A percentile compares a stretch with the other conserved stretches of the same genome.
Conservation (phyloP, 192 early-diverging fungal species). For the Hyaloraphidium curvatum region DNA sequence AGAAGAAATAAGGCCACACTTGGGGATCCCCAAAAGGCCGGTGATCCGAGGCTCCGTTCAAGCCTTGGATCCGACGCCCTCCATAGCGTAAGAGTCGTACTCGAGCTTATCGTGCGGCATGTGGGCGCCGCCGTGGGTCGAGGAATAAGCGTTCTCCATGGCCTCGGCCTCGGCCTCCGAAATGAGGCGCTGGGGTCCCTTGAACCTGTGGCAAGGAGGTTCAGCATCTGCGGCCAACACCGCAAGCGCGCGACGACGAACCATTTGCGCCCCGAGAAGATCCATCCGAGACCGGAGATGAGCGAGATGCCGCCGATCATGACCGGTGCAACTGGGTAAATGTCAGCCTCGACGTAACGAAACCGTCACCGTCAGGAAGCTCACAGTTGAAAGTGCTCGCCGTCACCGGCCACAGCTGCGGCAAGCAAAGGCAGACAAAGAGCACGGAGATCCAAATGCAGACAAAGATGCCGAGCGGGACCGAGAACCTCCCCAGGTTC, state of each 20-base stretch:
- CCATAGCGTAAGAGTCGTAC: too few relatives aligned
- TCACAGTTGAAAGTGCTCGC: constrained; percentile 12
- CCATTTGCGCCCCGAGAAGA: not conserved
- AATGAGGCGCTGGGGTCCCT: not conserved
- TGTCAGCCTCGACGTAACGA: not conserved
- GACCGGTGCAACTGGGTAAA: constrained; percentile 11
- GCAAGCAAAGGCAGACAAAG: constrained; percentile 18
- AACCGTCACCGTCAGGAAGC: not conserved
- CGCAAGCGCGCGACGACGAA: not conserved
- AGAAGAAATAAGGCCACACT: too few relatives aligned
- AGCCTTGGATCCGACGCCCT: too few relatives aligned
- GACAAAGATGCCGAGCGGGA: constrained; percentile 15
- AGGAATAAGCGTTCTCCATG: too few relatives aligned
- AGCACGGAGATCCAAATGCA: constrained; percentile 19
- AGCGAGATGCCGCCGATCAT: constrained; percentile 13
- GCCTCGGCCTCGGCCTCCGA: not conserved
- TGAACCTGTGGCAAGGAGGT: not conserved
- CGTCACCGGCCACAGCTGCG: constrained; percentile 14
- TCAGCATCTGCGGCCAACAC: not conserved
- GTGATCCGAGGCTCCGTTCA: too few relatives aligned
- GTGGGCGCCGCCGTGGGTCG: too few relatives aligned
- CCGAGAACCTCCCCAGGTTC: constrained; percentile 17
- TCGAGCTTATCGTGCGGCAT: too few relatives aligned
- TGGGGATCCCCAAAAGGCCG: too few relatives aligned
- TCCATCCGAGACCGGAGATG: constrained; percentile 3